Conservation (phyloP, 2,329 filamentous ascomycete species). For the Ilyonectria destructans region DNA sequence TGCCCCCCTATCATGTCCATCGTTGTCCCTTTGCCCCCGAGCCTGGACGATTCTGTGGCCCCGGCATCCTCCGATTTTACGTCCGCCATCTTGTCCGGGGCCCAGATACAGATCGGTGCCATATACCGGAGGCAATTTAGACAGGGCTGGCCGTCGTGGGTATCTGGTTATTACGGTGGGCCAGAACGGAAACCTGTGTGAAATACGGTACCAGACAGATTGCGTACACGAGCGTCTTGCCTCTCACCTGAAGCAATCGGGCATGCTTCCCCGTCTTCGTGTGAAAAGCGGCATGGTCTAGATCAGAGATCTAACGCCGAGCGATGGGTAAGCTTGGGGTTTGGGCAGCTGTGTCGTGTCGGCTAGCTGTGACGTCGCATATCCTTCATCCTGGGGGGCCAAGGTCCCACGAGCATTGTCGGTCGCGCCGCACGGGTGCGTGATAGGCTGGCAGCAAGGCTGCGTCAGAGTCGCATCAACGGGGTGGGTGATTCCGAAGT, state of each 20-base stretch:
- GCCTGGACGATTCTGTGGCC: background rate
- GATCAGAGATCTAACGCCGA: conserved; percentile 10
- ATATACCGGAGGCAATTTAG: background rate
- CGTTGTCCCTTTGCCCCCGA: background rate
- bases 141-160: background rate
- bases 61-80: background rate
- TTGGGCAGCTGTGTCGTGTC: conserved; percentile 14
- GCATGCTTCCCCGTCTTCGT: background rate
- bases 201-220: background rate
- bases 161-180: background rate
- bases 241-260: conserved; percentile 6
- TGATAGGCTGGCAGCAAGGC: conserved; percentile 21
- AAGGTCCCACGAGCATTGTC: conserved; percentile 13
- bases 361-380: conserved; percentile 34
- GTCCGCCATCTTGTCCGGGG: background rate
- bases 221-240: background rate
- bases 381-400: conserved; percentile 11
- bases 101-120: background rate
- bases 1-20: background rate
- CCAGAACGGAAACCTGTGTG: background rate
- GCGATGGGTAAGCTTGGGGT: conserved; percentile 5
- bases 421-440: conserved; percentile 16
- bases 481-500: conserved; percentile 20
- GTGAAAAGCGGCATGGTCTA: conserved; percentile 13
- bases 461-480: conserved; percentile 23